Evolutionary conservation across 768 basidiomycete genomes (phyloP).

Genomic region (Rhodotorula kratochvilovae): DNA sequence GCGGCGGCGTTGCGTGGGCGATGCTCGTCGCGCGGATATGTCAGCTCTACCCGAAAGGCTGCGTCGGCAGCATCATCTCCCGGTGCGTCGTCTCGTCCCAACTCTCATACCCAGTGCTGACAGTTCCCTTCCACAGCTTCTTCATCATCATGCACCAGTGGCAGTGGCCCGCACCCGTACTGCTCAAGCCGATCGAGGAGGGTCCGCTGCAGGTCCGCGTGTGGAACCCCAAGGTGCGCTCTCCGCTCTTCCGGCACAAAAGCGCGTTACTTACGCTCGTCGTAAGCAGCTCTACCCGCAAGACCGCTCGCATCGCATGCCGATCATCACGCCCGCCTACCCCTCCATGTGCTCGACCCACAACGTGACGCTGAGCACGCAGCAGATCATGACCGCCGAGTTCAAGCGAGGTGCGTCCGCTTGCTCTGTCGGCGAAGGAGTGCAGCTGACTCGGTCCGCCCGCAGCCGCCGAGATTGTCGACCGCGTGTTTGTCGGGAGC

Average conservation of each 20-base stretch:
- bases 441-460: neutral
- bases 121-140: constrained; percentile 51
- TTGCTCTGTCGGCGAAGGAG: neutral
- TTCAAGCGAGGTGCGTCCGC: constrained; percentile 73
- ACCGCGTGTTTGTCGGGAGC: constrained; percentile 69
- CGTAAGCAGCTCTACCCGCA: constrained; percentile 70
- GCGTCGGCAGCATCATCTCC: constrained; percentile 90
- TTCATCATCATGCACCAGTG: constrained; percentile 98
- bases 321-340: constrained; percentile 98
- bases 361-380: constrained; percentile 91
- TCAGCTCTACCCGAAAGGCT: constrained; percentile 92
- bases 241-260: neutral
- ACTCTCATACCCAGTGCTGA: neutral
- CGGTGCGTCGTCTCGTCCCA: constrained; percentile 47
- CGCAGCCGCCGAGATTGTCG: constrained; percentile 83
- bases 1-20: constrained; percentile 98
- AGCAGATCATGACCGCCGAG: constrained; percentile 92
- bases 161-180: constrained; percentile 98
- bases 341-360: constrained; percentile 99
- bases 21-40: constrained; percentile 99
- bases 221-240: constrained; percentile 90
- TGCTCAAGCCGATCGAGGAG: constrained; percentile 92
- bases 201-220: constrained; percentile 88
- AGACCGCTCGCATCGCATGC: constrained; percentile 95
- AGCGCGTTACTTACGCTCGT: neutral